Base-by-base conservation (phyloP, 106 monocot genomes). In the Dendrobium officinale region DNA sequence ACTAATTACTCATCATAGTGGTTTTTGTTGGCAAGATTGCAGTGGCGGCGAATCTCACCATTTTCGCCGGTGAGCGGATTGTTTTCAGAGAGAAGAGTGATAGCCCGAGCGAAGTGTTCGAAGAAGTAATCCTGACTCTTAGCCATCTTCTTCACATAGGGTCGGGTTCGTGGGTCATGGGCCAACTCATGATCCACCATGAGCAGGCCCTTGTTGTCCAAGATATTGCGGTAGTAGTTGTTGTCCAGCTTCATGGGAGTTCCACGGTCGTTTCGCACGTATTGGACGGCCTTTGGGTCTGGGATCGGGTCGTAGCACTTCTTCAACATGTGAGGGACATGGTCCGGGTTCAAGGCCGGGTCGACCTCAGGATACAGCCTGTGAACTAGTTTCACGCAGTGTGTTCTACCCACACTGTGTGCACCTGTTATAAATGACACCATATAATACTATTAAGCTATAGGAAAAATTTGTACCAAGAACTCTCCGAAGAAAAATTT, bases 201-300 rank as follows among this genome's bases (percentile, higher is more conserved):
- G 59, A 93, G 87, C 2, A 93, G 84, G 47, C 93, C 93, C 88
- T 91, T 90, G 90, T 87, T 78, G 73, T 90, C 90, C 2, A 93
- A 82, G 47, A 93, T 93, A 85, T 93, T 93, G 80, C 64, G 72
- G 89, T 93, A 93, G 87, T 93, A 93, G 90, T 93, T 90, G 85
- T 93, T 93, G 89, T 93, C 93, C 0, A 93, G 89, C 78, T 83
- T 85, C 93, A 93, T 93, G 6, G 90, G 93, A 2, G 93, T 91
- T 40, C 88, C 90, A 0, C 93, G 85, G 82, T 93, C 93, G 76
- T 93, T 93, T 10, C 90, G 79, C 42, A 93, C 93, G 82, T 91
- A 93, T 72, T 93, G 93, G 40, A 93, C 93, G 11, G 90, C 88
- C 85, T 93, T 93, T 3, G 93, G 90, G 84, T 93, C 90, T 0